Evolutionary conservation across 352 stramenopile species (phyloP).

Genomic region (Pythium rhizo-oryzae): DNA sequence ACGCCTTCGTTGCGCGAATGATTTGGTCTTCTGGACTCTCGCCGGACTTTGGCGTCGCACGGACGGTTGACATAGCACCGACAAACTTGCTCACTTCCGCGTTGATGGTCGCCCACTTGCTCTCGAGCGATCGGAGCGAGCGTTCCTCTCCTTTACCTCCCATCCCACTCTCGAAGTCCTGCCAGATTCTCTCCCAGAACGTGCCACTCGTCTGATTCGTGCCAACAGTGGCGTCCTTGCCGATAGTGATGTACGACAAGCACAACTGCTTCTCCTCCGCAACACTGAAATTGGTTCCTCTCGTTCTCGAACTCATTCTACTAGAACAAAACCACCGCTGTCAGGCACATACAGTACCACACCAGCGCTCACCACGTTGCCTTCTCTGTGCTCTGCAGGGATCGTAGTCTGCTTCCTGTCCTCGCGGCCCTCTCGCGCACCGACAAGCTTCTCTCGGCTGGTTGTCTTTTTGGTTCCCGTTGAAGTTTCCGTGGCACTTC

Average conservation of each 20-base stretch:
- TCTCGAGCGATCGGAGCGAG: background rate
- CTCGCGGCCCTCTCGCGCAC: background rate
- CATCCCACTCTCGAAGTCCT: slow-evolving; percentile 4
- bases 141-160: background rate
- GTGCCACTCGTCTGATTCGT: slow-evolving; percentile 8
- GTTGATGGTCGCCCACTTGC: background rate
- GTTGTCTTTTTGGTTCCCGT: background rate
- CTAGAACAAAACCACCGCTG: background rate
- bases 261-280: slow-evolving; percentile 1
- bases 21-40: slow-evolving; percentile 6
- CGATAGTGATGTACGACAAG: background rate
- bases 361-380: background rate
- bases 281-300: background rate
- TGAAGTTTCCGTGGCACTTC: slow-evolving; percentile 6
- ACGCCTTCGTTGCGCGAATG: background rate
- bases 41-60: background rate
- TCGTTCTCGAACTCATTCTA: background rate
- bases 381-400: background rate
- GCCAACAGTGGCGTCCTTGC: slow-evolving; percentile 2
- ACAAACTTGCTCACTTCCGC: background rate
- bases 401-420: background rate
- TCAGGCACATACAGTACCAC: background rate
- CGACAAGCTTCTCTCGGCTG: background rate
- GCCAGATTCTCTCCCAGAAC: slow-evolving; percentile 17
- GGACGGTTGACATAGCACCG: background rate